A percentile compares a stretch with the other conserved stretches of the same genome.
Evolutionary conservation across 2,329 filamentous ascomycete genomes (phyloP).

Genomic region (Penicillium sclerotigenum): DNA sequence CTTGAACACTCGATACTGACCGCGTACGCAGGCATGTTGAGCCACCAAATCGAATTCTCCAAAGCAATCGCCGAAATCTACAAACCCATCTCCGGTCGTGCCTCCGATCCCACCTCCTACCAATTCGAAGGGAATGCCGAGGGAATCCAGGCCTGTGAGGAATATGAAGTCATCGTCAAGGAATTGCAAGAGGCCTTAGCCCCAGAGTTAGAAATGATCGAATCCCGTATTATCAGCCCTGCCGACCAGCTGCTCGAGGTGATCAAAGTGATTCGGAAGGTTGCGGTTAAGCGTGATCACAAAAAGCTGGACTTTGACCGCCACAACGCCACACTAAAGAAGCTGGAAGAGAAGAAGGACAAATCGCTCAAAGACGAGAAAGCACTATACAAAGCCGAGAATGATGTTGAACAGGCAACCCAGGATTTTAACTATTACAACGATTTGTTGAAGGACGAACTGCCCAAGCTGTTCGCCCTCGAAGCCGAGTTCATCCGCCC

Average conservation of each 20-base stretch:
- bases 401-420: slow-evolving; percentile 83
- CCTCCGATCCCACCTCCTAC: slow-evolving; percentile 86
- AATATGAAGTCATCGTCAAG: slow-evolving; percentile 87
- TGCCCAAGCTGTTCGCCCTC: slow-evolving; percentile 84
- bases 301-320: slow-evolving; percentile 97
- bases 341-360: slow-evolving; percentile 96
- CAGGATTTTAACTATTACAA: slow-evolving; percentile 99
- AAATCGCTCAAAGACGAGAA: slow-evolving; percentile 96
- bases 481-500: slow-evolving; percentile 95
- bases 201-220: slow-evolving; percentile 97
- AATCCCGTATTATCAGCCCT: slow-evolving; percentile 82
- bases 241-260: slow-evolving; percentile 92
- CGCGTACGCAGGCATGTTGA: slow-evolving; percentile 68
- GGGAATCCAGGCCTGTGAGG: slow-evolving; percentile 90
- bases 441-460: slow-evolving; percentile 90
- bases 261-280: slow-evolving; percentile 92
- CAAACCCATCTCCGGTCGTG: slow-evolving; percentile 92
- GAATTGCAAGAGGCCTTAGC: slow-evolving; percentile 84
- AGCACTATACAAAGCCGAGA: slow-evolving; percentile 91
- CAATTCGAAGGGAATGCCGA: slow-evolving; percentile 82
- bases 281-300: slow-evolving; percentile 84
- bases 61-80: slow-evolving; percentile 95
- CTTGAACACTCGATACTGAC: slow-evolving; percentile 1
- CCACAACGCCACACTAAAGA: slow-evolving; percentile 78
- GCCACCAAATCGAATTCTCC: slow-evolving; percentile 97